Percentiles rank a stretch among this genome's conserved stretches.
phyloP scores from a whole-genome alignment of 305 asterid genomes.

The Solanum hybrid region DNA sequence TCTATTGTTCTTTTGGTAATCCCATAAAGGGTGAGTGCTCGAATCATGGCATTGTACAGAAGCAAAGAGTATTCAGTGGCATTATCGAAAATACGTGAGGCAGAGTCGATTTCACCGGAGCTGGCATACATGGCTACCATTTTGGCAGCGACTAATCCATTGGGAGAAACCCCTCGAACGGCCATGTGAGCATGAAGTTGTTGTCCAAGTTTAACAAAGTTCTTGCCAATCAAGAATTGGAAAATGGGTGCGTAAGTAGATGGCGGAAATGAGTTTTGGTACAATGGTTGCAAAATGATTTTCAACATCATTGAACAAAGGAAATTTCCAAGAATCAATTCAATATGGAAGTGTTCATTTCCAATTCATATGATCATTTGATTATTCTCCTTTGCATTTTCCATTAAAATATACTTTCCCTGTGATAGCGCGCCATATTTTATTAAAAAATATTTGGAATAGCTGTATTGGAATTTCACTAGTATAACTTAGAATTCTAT shows the following conservation, averaged over 20 bases:
- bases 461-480: no score
- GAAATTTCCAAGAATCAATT: neutral
- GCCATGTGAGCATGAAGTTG: constrained; percentile 34
- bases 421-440: neutral
- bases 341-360: neutral
- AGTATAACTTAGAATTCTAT: no score
- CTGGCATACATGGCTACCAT: constrained; percentile 91
- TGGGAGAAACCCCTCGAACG: constrained; percentile 27
- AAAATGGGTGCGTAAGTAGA: constrained; percentile 49
- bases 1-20: constrained; percentile 24
- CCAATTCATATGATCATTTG: neutral
- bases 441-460: no score
- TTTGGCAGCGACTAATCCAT: constrained; percentile 50
- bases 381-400: neutral
- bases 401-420: no score
- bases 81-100: constrained; percentile 34
- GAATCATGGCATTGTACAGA: constrained; percentile 58
- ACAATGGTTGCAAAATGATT: constrained; percentile 32
- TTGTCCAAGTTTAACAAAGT: constrained; percentile 47
- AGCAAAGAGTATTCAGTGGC: constrained; percentile 29
- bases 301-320: constrained; percentile 11
- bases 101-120: constrained; percentile 58
- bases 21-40: constrained; percentile 46
- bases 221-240: constrained; percentile 45
- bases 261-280: constrained; percentile 21